These are phyloP conservation scores for Dactylonectria macrodidyma DNA, from an alignment of 2,329 filamentous ascomycete species.

Conservation along the genomic window DNA sequence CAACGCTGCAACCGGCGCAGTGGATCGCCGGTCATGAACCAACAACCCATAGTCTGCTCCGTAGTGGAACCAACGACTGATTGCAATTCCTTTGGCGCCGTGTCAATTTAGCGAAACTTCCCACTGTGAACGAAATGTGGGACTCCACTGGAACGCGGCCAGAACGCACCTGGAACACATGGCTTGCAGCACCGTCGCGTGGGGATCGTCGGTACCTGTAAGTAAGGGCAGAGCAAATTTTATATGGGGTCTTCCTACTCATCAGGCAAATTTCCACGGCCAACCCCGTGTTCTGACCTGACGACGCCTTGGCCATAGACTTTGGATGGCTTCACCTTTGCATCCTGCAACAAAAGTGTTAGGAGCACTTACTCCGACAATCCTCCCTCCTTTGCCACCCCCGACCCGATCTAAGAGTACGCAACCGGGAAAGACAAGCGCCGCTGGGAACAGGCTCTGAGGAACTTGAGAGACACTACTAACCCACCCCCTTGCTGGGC, in stretches of 20 bases:
- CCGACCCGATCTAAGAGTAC: too few relatives aligned
- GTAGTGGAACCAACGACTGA: not conserved
- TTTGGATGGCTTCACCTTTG: not conserved
- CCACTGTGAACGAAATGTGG: slow-evolving; percentile 1
- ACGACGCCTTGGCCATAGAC: not conserved
- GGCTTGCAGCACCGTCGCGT: slow-evolving; percentile 19
- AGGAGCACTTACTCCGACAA: too few relatives aligned
- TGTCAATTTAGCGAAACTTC: slow-evolving; percentile 4
- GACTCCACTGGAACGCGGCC: not conserved
- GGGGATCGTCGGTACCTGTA: not conserved
- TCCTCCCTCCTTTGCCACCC: too few relatives aligned
- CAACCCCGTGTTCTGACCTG: not conserved
- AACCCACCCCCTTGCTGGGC: not conserved
- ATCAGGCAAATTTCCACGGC: too few relatives aligned
- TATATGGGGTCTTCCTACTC: not conserved
- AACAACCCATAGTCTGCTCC: not conserved
- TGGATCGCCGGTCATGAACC: not conserved
- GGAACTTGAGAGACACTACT: not conserved
- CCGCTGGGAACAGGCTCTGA: too few relatives aligned
- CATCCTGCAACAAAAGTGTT: not conserved
- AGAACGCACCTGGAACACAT: not conserved
- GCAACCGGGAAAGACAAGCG: too few relatives aligned
- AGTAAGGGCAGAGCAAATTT: not conserved
- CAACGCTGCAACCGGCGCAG: slow-evolving; percentile 16
- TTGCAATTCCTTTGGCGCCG: slow-evolving; percentile 7